A percentile compares a stretch with the other conserved stretches of the same genome.
Conservation (phyloP, 2,329 filamentous ascomycete species). For the Cercospora janseana region DNA sequence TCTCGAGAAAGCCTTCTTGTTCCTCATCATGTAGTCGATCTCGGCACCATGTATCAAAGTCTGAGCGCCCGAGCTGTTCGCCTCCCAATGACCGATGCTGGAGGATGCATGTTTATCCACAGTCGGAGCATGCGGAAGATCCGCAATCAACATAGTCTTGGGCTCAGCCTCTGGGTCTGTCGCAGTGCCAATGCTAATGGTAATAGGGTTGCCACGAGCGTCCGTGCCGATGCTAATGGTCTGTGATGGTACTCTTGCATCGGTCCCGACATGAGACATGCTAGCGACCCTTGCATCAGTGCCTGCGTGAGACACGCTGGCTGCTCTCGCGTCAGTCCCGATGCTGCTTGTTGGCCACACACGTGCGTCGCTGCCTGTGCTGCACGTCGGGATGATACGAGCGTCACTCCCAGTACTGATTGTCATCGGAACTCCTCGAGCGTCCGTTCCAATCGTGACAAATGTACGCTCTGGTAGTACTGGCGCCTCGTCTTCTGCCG, state of each 20-base stretch:
- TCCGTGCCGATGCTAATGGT: constrained; percentile 20
- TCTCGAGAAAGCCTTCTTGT: constrained; percentile 41
- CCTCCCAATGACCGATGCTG: no score
- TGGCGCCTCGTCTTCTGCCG: neutral
- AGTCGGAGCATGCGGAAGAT: constrained; percentile 10
- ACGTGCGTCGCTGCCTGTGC: constrained; percentile 18
- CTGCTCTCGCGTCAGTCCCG: constrained; percentile 17
- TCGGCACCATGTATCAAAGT: constrained; percentile 78
- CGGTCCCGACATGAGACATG: constrained; percentile 11
- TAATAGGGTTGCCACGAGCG: constrained; percentile 13
- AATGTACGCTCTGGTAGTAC: constrained; percentile 5
- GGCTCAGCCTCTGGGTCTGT: constrained; percentile 13
- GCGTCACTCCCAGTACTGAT: constrained; percentile 18
- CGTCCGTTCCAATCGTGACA: constrained; percentile 18
- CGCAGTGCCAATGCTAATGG: constrained; percentile 9
- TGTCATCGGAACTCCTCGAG: constrained; percentile 16
- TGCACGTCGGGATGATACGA: constrained; percentile 17
- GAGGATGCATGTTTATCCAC: no score
- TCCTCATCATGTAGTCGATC: constrained; percentile 72
- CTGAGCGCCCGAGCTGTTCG: no score
- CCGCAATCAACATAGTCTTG: constrained; percentile 11
- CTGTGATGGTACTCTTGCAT: constrained; percentile 6
- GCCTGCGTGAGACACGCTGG: constrained; percentile 11
- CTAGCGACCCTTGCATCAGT: constrained; percentile 8
- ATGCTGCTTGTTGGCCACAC: constrained; percentile 15